These are phyloP conservation scores for Trichosanthes truncata DNA, from an alignment of 306 rosid species.

Conservation along the genomic window DNA sequence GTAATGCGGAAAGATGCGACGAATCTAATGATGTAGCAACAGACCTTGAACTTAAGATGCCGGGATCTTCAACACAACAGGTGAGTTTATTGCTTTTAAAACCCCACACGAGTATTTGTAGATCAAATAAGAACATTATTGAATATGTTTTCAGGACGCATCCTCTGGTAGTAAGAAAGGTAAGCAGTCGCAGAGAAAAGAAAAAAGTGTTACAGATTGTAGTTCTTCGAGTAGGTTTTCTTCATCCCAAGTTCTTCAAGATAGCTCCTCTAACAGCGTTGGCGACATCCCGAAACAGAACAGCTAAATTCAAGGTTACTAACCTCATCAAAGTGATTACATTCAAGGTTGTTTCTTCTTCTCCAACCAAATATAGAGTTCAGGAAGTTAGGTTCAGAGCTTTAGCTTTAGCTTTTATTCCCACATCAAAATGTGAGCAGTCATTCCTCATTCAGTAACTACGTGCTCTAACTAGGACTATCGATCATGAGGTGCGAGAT, in stretches of 20 bases:
- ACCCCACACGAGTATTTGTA: constrained; percentile 1
- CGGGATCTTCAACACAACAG: constrained; percentile 75
- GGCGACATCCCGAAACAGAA: constrained; percentile 46
- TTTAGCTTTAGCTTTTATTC: background rate
- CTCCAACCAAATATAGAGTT: background rate
- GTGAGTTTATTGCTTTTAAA: constrained; percentile 24
- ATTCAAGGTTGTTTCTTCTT: background rate
- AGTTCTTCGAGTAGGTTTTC: constrained; percentile 64
- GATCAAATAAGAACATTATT: constrained; percentile 4
- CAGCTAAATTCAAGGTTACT: constrained; percentile 19
- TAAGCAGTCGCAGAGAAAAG: constrained; percentile 53
- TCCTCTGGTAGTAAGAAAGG: constrained; percentile 44
- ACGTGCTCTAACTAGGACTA: background rate
- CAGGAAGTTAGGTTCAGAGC: background rate
- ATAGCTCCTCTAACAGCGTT: constrained; percentile 64
- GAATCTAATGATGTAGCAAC: constrained; percentile 74
- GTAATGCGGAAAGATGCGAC: constrained; percentile 40
- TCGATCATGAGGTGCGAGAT: background rate
- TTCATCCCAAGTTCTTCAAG: constrained; percentile 57
- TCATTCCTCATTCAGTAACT: background rate
- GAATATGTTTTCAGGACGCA: constrained; percentile 39
- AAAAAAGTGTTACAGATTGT: constrained; percentile 35
- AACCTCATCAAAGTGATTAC: background rate
- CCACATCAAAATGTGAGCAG: background rate
- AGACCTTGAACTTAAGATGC: constrained; percentile 89